Conservation (phyloP, 345 rosid genomes). For the Ailanthus altissimus region DNA sequence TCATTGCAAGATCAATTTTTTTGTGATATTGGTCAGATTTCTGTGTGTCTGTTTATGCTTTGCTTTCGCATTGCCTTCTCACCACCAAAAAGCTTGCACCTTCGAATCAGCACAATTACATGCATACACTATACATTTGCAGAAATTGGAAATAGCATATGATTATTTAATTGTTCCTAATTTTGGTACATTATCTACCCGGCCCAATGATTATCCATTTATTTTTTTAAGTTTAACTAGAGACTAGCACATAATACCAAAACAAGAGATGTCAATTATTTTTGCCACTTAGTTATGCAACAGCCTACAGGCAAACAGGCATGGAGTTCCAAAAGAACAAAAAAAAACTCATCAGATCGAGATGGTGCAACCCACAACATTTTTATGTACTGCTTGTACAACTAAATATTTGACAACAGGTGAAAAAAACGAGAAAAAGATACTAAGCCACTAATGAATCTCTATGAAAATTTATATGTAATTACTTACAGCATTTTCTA, state of each 20-base stretch:
- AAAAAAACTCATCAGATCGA: neutral
- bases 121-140: too few species aligned
- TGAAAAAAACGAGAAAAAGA: neutral
- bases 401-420: neutral
- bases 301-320: neutral
- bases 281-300: neutral
- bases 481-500: constrained; percentile 53
- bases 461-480: constrained; percentile 37
- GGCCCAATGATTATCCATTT: neutral
- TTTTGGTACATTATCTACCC: too few species aligned
- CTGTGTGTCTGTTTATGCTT: too few species aligned
- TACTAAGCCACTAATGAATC: constrained; percentile 24
- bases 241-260: neutral
- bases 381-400: neutral
- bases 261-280: neutral
- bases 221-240: neutral
- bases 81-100: too few species aligned
- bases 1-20: too few species aligned
- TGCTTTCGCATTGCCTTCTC: too few species aligned
- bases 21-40: too few species aligned
- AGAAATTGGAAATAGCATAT: too few species aligned
- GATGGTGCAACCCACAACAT: neutral
- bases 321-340: too few species aligned
- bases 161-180: too few species aligned
- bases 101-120: too few species aligned